Evolutionary conservation across 2,329 filamentous ascomycete genomes (phyloP), one percentile per base, ranked within the genome.

Genomic region (Fusarium sp.): DNA sequence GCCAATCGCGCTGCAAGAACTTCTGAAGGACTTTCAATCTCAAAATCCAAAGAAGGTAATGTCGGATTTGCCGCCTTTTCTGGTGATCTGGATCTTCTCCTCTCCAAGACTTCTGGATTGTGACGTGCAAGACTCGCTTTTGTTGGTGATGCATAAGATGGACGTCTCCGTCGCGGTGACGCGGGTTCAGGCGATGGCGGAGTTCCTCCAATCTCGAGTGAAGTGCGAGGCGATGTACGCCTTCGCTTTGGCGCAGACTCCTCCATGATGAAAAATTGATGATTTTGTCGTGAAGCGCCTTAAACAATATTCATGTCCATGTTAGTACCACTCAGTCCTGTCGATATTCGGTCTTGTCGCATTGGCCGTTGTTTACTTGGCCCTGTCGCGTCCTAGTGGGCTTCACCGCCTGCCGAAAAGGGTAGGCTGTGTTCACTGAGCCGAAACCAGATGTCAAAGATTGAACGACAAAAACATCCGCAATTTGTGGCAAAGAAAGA

Each of bases 141-240:
- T 0, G 91, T 93, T 0, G 92, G 91, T n/a, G 91, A 92, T 63
- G 89, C 89, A 78, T 91, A 93, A 1, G 91, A 92, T 1, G 89
- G 87, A 1, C 86, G 86, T 56, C 77, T 78, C 35, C 76, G 81
- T 67, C 75, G 80, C 38, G 78, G 75, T 35, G 65, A 76, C 78
- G 61, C 76, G 76, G 73, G 86, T 79, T 60, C 65, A 58, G 67
- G 71, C 38, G 73, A 65, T 63, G 64, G 52, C n/a, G 58, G 52
- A 45, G 25, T 84, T 78, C 52, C 66, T 35, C 65, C 62, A 30
- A 75, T 54, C 5, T 78, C 59, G 43, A 73, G 62, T 35, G 76
- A 79, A 56, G 70, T 85, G 25, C 85, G 86, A 20, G 90, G 88
- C 69, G 90, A 92, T 25, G 86, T 90, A 79, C 90, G 91, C 78